Base-by-base conservation (phyloP, 345 rosid species). In the Reutealis trisperma region DNA sequence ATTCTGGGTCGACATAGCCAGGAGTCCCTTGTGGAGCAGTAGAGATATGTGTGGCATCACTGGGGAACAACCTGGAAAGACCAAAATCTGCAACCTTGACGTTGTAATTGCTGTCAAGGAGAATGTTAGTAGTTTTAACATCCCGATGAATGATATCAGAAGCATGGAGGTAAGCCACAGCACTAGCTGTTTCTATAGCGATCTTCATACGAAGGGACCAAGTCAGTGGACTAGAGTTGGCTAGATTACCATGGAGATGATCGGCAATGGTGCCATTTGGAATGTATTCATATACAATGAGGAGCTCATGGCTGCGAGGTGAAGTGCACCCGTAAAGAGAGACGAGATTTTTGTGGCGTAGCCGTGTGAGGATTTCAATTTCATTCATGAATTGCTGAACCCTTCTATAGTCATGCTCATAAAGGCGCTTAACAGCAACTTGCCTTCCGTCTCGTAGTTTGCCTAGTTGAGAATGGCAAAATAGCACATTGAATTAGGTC, bases 361-460 rank as follows among this genome's bases (percentile, higher is more conserved):
- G 67, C 45, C 73, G 72, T 18, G 78, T 74, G 18, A 76, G 78
- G 22, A 83, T 76, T 55, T 68, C 41, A 32, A 79, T 75, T 73
- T 79, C 83, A n/a, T 77, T 83, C 83, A 76, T 63, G 57, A 83
- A 79, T 55, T 83, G 83, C 72, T 79, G 45, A 21, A 76, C n/a
- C 68, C 81, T 74, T 32, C 34, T 49, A 22, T 59, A 19, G 71
- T 72, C 74, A 67, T 70, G 77, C 69, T 77, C 79, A 6, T 80
- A 77, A 5, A 83, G 73, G 54, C 86, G 81, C 74, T 77, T 83
- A 44, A 80, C 77, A 19, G 84, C 86, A 57, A 77, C 83, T 65
- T 74, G 82, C 25, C 79, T 30, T 6, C 82, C 79, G 2, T 83
- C 83, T 25, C 27, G 79, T 21, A 83, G 77, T 61, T 74, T 80